Conservation (phyloP, 257 asterid species). For the Lavandula angustifolia region DNA sequence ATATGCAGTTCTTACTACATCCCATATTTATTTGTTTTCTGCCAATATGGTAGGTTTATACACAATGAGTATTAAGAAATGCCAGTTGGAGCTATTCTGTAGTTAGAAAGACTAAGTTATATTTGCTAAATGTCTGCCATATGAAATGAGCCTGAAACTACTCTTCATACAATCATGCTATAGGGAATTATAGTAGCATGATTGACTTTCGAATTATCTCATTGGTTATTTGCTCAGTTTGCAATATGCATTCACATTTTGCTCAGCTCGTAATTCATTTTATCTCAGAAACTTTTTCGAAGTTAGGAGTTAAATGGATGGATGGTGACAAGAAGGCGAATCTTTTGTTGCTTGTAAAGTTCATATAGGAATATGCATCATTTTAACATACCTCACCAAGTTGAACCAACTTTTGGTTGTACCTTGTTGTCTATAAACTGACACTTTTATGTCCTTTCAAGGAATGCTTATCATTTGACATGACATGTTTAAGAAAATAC, state of each 20-base stretch:
- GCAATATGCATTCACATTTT: constrained; percentile 3
- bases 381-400: constrained; percentile 14
- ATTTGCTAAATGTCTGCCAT: not conserved
- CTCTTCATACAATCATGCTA: not conserved
- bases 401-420: constrained; percentile 2
- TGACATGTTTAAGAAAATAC: not conserved
- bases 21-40: too few relatives aligned
- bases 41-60: too few relatives aligned
- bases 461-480: constrained; percentile 6
- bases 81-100: not conserved
- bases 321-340: not conserved
- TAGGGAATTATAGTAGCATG: not conserved
- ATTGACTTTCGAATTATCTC: constrained; percentile 15
- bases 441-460: not conserved
- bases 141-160: constrained; percentile 7
- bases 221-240: constrained; percentile 12
- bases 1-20: too few relatives aligned
- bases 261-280: constrained; percentile 1
- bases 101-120: not conserved
- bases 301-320: constrained; percentile 11
- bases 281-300: constrained; percentile 9
- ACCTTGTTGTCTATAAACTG: constrained; percentile 14
- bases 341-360: constrained; percentile 18
- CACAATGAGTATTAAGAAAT: too few relatives aligned
- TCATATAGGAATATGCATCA: constrained; percentile 5